Base-by-base conservation (phyloP, 176 grass and related monocot species). In the Eragrostis curvula region DNA sequence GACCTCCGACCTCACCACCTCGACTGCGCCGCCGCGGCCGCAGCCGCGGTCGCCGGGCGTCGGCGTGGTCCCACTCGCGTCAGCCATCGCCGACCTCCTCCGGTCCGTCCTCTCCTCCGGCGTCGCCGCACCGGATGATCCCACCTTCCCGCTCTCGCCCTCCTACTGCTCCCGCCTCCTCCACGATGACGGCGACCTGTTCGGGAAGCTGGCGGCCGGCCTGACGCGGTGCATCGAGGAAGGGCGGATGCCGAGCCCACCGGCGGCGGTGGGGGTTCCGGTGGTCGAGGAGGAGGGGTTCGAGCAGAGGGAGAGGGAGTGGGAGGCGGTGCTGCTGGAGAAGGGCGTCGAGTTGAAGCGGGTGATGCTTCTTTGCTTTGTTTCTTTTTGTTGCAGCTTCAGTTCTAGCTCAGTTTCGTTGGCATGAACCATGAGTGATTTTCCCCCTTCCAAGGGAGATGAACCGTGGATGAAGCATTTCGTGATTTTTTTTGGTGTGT, bases 111-210 rank as follows among this genome's bases (percentile, higher is more conserved):
- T 97, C 66, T 89, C 81, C 8, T 82, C 81, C 44, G 73, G 75
- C 32, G 14, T 81, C 70, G 27, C 81, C 74, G 17, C 56, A 12
- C 80, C 73, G 9, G 79, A 66, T 18, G 25, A 65, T 21, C 44
- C 58, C 3, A 55, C 55, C 20, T 73, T 93, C 60, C 77, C 75
- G 0, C 66, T 93, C 48, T 88, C 88, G 28, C 56, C 48, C 0
- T 78, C 89, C 12, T 95, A 89, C 65, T 91, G 86, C 74, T 75
- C 86, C 66, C 80, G 84, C 81, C 87, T 98, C 70, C 81, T 98
- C 39, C 71, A 72, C 70, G 47, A 69, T 24, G 88, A 82, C 25
- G 65, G 61, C 51, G 78, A 66, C 28, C 71, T 94, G 48, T 89
- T 77, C 88, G 88, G 83, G 78, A 85, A 79, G 72, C 80, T 98